Base-by-base conservation (phyloP, 75 land plant genomes). In the Azolla pinnata region DNA sequence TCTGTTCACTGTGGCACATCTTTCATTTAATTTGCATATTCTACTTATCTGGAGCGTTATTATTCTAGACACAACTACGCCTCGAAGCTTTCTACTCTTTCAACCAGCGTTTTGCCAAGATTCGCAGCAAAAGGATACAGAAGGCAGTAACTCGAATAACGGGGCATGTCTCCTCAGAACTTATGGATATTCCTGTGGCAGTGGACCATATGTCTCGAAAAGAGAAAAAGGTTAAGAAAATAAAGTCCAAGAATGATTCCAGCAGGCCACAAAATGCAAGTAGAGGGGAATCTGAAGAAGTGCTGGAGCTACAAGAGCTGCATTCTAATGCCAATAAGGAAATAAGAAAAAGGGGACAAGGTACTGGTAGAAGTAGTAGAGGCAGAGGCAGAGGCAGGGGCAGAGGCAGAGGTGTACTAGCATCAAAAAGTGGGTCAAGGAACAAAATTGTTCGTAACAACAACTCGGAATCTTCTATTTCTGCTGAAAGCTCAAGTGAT, bases 101-200 rank as follows among this genome's bases (percentile, higher is more conserved):
- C 71, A 95, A 95, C 66, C 88, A 95, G 55, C 71, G 83, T 58
- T 95, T 95, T 83, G 99, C 99, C 1, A 89, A 95, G 64, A 84
- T 95, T 38, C 78, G 88, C 9, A 95, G 99, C 49, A 74, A 72
- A 47, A 69, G 99, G 40, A 83, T 95, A 44, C 88, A 90, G 47
- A 89, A 86, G 35, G 99, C 96, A 46, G 76, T 95, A 7, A 79
- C 81, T 63, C 88, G 97, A 34, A 83, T 79, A 4, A 75, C 85
- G 44, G 88, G 88, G 53, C 76, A 65, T 16, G 49, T 38, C 33
- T 63, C 81, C 9, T 49, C 66, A 16, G 79, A 81, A 24, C 54
- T 77, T 61, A 57, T 71, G 62, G 80, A 68, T 61, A 71, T 72
- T 49, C 66, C 66, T 49, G 14, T 1, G 3, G 29, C 25, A 27